Evolutionary conservation across 163 green algal genomes (phyloP), one percentile per base, ranked within the genome.

Genomic region (Smithsoniella earleae): DNA sequence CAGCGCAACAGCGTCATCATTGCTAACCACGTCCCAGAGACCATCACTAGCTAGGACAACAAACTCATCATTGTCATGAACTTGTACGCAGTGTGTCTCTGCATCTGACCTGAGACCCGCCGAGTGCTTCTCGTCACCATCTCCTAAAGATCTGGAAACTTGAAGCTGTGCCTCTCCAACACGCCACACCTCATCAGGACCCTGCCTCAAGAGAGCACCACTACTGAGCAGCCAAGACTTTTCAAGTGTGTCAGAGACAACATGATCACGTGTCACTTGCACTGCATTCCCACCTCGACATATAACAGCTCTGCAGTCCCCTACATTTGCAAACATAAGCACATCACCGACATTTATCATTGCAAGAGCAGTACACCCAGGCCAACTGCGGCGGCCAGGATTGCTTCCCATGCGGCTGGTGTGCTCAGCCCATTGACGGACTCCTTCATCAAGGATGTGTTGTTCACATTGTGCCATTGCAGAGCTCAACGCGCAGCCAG

Each of bases 231-330:
- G 75, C 2, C 90, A 83, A 37, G 30, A 20, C 37, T 88, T 78
- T 83, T 97, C 92, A 18, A 79, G 75, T 2, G 66, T 62, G 25
- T 83, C 30, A 4, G 81, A 83, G 0, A 86, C 86, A 2, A 82
- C 88, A 63, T 96, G 90, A 74, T 95, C 88, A 2, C 54, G 34
- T n/a, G 75, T 91, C 13, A 94, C 80, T n/a, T 76, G 65, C 44
- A 88, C 66, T 28, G 80, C 78, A 49, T 79, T 52, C 2, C 82
- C 79, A 16, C 49, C 73, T 0, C 84, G 78, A 65, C 82, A 89
- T 34, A 98, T 76, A 62, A 97, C 86, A n/a, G 86, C 88, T 1
- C 92, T 78, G 69, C 87, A 93, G 78, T 98, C 92, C 1, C 92
- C 92, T 45, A 81, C 83, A 75, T 97, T 95, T 6, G 91, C 92